Evolutionary conservation across 441 rosid species (phyloP).

Genomic region (Adansonia rubrostipa): DNA sequence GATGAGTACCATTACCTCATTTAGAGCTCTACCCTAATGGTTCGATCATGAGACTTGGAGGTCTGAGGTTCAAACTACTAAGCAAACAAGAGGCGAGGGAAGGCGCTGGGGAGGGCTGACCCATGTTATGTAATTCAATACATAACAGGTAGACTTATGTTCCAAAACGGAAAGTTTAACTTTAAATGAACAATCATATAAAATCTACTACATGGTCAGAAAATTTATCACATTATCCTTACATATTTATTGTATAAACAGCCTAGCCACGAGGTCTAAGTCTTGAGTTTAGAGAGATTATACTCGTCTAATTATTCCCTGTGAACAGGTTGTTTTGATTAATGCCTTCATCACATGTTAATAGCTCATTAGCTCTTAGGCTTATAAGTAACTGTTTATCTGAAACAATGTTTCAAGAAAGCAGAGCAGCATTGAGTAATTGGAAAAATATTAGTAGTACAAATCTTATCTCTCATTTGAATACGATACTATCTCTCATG

Average conservation of each 20-base stretch:
- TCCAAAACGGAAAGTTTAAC: background rate
- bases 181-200: background rate
- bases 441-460: background rate
- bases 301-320: background rate
- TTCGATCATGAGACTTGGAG: background rate
- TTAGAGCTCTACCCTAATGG: background rate
- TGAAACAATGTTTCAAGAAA: background rate
- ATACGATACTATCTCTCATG: background rate
- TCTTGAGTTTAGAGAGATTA: background rate
- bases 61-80: background rate
- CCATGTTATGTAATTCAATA: background rate
- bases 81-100: background rate
- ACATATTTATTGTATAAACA: background rate
- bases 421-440: background rate
- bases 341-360: background rate
- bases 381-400: background rate
- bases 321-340: background rate
- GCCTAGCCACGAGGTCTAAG: background rate
- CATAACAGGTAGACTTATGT: background rate
- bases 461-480: background rate
- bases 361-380: background rate
- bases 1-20: background rate
- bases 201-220: background rate
- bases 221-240: background rate
- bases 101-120: background rate